phyloP scores from a whole-genome alignment of 2,329 filamentous ascomycete genomes.

The Tricladium varicosporioides region DNA sequence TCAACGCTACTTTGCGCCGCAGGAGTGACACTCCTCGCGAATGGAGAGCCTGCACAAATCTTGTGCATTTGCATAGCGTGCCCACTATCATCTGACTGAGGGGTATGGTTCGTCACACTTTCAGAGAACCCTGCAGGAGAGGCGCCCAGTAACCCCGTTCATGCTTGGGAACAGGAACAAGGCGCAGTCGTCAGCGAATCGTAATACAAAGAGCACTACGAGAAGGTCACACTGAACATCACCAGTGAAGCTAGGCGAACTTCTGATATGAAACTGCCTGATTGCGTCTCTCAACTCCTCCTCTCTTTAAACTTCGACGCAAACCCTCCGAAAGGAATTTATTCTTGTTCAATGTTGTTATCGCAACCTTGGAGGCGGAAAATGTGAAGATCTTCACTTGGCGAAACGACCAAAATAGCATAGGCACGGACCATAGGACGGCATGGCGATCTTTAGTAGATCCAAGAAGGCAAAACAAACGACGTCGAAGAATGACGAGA shows the following conservation, averaged over 20 bases:
- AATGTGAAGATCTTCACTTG: slow-evolving; percentile 11
- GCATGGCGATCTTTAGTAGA: slow-evolving; percentile 31
- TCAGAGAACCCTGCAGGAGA: slow-evolving; percentile 4
- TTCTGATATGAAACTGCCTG: neutral
- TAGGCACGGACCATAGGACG: neutral
- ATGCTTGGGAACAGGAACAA: slow-evolving; percentile 8
- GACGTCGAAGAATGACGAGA: slow-evolving; percentile 8
- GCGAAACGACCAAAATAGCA: slow-evolving; percentile 1
- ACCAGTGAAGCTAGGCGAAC: slow-evolving; percentile 3
- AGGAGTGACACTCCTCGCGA: neutral
- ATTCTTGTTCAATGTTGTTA: neutral
- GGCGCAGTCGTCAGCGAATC: slow-evolving; percentile 27
- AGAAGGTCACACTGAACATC: slow-evolving; percentile 6
- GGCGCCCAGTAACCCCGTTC: slow-evolving; percentile 3
- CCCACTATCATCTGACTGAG: neutral
- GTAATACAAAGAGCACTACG: slow-evolving; percentile 2
- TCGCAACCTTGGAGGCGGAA: neutral
- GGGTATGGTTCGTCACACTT: slow-evolving; percentile 4
- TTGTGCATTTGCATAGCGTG: neutral
- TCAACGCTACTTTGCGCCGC: neutral
- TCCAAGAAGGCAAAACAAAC: slow-evolving; percentile 26
- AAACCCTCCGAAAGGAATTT: neutral
- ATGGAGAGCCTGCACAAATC: neutral
- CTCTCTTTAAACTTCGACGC: neutral
- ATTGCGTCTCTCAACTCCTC: neutral